phyloP scores from a whole-genome alignment of 306 rosid species.

The Fragaria ananassa region DNA sequence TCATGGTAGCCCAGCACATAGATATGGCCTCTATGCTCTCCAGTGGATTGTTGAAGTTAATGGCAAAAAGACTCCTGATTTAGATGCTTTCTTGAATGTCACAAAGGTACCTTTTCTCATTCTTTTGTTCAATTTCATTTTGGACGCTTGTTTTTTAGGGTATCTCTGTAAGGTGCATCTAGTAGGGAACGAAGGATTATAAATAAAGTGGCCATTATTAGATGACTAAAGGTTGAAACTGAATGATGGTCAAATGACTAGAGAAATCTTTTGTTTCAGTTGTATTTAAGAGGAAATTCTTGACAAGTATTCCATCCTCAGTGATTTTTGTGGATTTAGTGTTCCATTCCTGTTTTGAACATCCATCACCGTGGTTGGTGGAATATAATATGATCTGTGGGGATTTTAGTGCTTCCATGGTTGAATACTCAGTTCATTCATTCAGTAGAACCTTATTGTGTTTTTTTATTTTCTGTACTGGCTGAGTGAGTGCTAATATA shows the following conservation, averaged over 20 bases:
- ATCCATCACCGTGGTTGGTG: background rate
- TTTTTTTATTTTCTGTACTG: background rate
- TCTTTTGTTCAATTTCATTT: background rate
- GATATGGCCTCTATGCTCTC: slow-evolving; percentile 93
- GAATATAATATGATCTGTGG: background rate
- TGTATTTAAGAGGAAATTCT: background rate
- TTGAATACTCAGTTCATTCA: background rate
- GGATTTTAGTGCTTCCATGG: background rate
- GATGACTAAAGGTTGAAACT: background rate
- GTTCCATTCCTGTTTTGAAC: background rate
- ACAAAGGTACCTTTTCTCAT: slow-evolving; percentile 56
- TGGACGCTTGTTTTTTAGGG: background rate
- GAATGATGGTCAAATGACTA: background rate
- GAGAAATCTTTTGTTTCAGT: background rate
- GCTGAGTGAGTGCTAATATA: background rate
- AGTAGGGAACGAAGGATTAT: background rate
- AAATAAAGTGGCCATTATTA: background rate
- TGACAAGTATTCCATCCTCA: background rate
- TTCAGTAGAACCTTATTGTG: background rate
- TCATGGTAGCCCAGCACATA: slow-evolving; percentile 93
- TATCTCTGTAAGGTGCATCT: background rate
- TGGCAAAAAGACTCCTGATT: slow-evolving; percentile 78
- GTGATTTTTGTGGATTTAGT: background rate
- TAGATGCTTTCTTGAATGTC: slow-evolving; percentile 74
- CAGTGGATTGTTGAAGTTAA: slow-evolving; percentile 94